These are phyloP conservation scores for Geotrichum fermentans DNA, from an alignment of 1,139 yeast genomes.

Conservation along the genomic window DNA sequence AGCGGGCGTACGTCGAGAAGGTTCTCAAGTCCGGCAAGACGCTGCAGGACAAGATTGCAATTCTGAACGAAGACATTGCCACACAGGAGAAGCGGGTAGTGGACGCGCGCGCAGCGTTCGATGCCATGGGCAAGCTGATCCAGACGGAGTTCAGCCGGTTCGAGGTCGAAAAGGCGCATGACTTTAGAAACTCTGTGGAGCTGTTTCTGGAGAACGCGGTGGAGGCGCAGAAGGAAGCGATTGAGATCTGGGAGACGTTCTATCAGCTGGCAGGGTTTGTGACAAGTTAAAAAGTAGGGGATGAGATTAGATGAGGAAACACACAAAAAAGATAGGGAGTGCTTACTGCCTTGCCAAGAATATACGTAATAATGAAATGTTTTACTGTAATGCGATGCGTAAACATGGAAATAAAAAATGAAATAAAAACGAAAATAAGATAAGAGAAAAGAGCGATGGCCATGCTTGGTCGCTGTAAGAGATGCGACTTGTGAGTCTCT, in stretches of 20 bases:
- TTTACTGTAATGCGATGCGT: too few relatives aligned
- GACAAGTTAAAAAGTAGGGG: background rate
- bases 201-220: conserved; percentile 85
- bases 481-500: too few relatives aligned
- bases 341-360: too few relatives aligned
- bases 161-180: conserved; percentile 73
- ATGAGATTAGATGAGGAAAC: too few relatives aligned
- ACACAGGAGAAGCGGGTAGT: conserved; percentile 54
- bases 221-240: conserved; percentile 90
- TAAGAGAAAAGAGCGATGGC: too few relatives aligned
- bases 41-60: conserved; percentile 56
- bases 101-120: conserved; percentile 56
- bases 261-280: conserved; percentile 24
- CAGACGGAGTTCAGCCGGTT: conserved; percentile 63
- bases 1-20: conserved; percentile 50
- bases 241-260: conserved; percentile 90
- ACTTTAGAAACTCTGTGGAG: conserved; percentile 87
- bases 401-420: too few relatives aligned
- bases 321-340: too few relatives aligned
- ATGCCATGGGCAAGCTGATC: conserved; percentile 57
- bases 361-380: too few relatives aligned
- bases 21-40: conserved; percentile 37
- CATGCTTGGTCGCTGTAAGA: too few relatives aligned
- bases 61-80: conserved; percentile 53
- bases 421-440: too few relatives aligned